Conservation (phyloP, 2,329 filamentous ascomycete species). For the Fusarium lyarnte region DNA sequence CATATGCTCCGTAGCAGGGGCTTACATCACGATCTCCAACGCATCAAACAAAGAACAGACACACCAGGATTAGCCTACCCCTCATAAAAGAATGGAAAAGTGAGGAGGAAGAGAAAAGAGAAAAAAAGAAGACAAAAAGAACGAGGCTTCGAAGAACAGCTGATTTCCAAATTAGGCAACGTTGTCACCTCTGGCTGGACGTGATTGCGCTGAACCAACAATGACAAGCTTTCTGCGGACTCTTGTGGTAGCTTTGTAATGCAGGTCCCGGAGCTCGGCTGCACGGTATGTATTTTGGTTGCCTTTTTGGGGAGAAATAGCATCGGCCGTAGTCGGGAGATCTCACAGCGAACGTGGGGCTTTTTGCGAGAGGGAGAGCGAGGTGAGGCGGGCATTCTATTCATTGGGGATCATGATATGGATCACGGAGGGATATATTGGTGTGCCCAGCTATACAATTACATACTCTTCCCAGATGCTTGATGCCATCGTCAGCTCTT, state of each 20-base stretch:
- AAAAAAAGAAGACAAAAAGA: constrained; percentile 11
- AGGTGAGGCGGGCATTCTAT: constrained; percentile 13
- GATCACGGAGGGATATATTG: constrained; percentile 6
- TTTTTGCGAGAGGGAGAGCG: neutral
- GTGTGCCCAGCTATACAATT: constrained; percentile 21
- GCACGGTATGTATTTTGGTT: constrained; percentile 47
- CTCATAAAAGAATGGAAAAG: constrained; percentile 7
- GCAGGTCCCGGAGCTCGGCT: constrained; percentile 44
- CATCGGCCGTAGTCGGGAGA: constrained; percentile 37
- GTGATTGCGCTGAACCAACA: constrained; percentile 4
- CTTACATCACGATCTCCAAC: constrained; percentile 21
- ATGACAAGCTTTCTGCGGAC: constrained; percentile 40
- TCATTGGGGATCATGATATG: constrained; percentile 15
- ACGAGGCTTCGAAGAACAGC: constrained; percentile 26
- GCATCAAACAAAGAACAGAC: neutral
- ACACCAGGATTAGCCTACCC: constrained; percentile 7
- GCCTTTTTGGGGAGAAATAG: constrained; percentile 43
- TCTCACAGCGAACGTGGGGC: constrained; percentile 26
- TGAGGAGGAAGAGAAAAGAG: neutral
- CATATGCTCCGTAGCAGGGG: constrained; percentile 13
- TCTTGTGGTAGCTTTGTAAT: constrained; percentile 30
- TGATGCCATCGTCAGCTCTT: constrained; percentile 11
- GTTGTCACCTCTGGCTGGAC: constrained; percentile 40
- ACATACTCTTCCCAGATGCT: constrained; percentile 26
- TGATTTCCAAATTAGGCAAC: constrained; percentile 44